A percentile compares a stretch with the other conserved stretches of the same genome.
These are phyloP conservation scores for Phytophthora tubulina DNA, from an alignment of 352 stramenopile genomes.

Conservation along the genomic window DNA sequence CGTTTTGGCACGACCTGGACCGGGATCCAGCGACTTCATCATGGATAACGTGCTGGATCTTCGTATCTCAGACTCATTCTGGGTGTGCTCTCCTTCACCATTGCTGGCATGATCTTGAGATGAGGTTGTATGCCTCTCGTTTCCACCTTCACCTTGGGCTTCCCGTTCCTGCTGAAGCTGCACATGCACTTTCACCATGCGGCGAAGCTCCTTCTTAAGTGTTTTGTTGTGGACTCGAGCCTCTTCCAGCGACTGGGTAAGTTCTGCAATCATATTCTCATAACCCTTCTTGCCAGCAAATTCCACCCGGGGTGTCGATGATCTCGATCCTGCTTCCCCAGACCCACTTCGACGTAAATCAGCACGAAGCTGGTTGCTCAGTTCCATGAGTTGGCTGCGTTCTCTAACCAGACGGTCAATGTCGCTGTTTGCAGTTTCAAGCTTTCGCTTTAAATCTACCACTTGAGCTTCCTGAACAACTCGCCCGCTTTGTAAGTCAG, in stretches of 20 bases:
- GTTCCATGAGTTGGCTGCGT: conserved; percentile 79
- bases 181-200: conserved; percentile 76
- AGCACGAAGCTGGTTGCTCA: conserved; percentile 79
- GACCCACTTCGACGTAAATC: conserved; percentile 63
- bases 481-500: conserved; percentile 28
- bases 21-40: conserved; percentile 59
- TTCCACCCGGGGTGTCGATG: conserved; percentile 34
- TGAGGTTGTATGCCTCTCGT: background rate
- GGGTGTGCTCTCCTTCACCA: conserved; percentile 4
- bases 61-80: conserved; percentile 14
- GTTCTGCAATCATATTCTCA: conserved; percentile 73
- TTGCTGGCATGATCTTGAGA: background rate
- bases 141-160: background rate
- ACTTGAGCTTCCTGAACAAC: conserved; percentile 48
- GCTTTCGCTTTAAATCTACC: conserved; percentile 51
- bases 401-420: conserved; percentile 74
- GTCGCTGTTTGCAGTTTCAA: conserved; percentile 59
- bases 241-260: conserved; percentile 79
- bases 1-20: background rate
- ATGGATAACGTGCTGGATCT: conserved; percentile 72
- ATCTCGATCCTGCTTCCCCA: conserved; percentile 13
- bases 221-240: conserved; percentile 78
- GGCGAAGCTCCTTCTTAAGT: conserved; percentile 83
- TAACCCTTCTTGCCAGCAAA: conserved; percentile 79
- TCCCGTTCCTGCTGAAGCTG: conserved; percentile 41